Evolutionary conservation across 768 basidiomycete species (phyloP).

Genomic region (Naganishia vishniacii): DNA sequence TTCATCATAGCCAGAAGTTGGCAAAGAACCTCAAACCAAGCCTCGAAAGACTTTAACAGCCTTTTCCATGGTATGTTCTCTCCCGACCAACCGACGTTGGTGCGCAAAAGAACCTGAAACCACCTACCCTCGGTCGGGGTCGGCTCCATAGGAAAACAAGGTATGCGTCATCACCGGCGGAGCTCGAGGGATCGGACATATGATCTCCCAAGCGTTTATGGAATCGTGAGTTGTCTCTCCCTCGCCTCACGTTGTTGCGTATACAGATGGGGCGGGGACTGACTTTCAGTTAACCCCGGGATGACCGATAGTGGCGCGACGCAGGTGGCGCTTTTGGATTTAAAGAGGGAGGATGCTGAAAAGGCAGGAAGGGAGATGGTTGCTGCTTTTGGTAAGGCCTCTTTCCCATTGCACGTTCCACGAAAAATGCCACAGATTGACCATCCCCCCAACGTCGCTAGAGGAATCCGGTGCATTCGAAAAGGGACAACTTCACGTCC

Average conservation of each 20-base stretch:
- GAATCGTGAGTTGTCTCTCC: constrained; percentile 58
- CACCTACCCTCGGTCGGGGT: background rate
- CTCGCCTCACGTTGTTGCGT: background rate
- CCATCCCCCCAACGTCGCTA: constrained; percentile 40
- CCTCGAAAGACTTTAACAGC: constrained; percentile 14
- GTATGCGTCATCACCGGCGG: constrained; percentile 90
- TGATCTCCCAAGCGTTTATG: constrained; percentile 84
- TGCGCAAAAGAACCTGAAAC: background rate
- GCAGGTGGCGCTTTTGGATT: constrained; percentile 71
- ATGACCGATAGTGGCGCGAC: constrained; percentile 68
- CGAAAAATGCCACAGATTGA: background rate
- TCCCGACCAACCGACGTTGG: too few relatives aligned
- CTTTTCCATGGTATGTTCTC: constrained; percentile 23
- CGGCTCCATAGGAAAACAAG: constrained; percentile 50
- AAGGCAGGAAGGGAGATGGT: constrained; percentile 65
- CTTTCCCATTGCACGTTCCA: background rate
- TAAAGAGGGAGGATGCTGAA: constrained; percentile 65
- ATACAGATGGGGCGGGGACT: background rate
- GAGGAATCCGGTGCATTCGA: constrained; percentile 18
- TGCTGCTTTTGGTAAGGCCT: constrained; percentile 54
- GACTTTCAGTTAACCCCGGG: background rate
- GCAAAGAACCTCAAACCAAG: constrained; percentile 17
- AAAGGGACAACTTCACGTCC: constrained; percentile 50
- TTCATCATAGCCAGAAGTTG: constrained; percentile 13
- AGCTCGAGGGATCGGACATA: constrained; percentile 80